Conservation (phyloP, 1,284 basidiomycete species). For the Ceratobasidium sp. region DNA sequence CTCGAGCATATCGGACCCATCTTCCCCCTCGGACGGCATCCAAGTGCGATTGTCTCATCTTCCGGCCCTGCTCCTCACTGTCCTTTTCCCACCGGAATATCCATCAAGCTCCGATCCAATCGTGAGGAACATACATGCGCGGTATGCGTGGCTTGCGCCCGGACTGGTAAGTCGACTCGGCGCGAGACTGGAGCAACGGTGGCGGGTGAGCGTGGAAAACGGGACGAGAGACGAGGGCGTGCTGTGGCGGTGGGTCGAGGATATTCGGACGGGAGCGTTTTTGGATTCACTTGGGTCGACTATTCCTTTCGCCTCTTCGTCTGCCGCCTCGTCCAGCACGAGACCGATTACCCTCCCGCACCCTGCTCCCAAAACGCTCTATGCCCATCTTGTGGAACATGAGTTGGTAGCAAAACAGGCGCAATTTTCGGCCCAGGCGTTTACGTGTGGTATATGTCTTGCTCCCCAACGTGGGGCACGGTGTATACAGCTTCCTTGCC, state of each 20-base stretch:
- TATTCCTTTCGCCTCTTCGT: conserved; percentile 54
- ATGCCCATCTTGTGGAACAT: conserved; percentile 64
- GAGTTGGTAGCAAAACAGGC: conserved; percentile 63
- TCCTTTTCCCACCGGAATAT: conserved; percentile 70
- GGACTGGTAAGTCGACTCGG: conserved; percentile 57
- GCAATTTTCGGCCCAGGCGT: conserved; percentile 70
- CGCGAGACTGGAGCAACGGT: conserved; percentile 61
- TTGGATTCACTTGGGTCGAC: conserved; percentile 62
- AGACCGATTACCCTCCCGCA: conserved; percentile 57
- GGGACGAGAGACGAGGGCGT: conserved; percentile 57
- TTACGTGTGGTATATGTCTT: conserved; percentile 79
- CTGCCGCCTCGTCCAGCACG: not conserved
- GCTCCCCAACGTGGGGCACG: conserved; percentile 74
- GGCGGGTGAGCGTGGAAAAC: conserved; percentile 66
- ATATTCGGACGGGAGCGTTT: conserved; percentile 68
- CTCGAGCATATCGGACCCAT: conserved; percentile 18
- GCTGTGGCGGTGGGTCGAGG: conserved; percentile 78
- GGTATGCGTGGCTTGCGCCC: conserved; percentile 70
- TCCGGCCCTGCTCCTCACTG: conserved; percentile 72
- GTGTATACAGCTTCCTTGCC: conserved; percentile 75
- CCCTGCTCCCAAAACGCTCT: conserved; percentile 67
- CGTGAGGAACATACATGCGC: conserved; percentile 68
- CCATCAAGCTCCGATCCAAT: conserved; percentile 68
- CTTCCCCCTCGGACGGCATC: not conserved
- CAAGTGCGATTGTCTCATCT: conserved; percentile 59